Evolutionary conservation across 192 early-diverging fungal species (phyloP).

Genomic region (Rhizophagus prolifer): DNA sequence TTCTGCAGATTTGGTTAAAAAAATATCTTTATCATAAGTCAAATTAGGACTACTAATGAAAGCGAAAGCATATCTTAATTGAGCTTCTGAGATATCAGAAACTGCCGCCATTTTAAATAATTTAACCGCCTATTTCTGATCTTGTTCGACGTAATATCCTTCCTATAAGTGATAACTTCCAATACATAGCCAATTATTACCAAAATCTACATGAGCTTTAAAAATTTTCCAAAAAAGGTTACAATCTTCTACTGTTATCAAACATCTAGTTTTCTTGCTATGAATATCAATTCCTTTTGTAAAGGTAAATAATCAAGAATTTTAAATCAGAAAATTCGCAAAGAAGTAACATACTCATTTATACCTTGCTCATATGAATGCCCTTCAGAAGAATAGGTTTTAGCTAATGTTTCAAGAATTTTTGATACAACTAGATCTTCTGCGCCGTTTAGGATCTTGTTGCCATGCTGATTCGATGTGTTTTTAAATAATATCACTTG

Average conservation of each 20-base stretch:
- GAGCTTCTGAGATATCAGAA: background rate
- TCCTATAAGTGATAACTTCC: slow-evolving; percentile 23
- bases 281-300: background rate
- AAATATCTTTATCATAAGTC: background rate
- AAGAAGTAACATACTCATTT: background rate
- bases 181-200: background rate
- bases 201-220: background rate
- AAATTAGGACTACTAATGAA: background rate
- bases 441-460: background rate
- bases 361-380: background rate
- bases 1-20: background rate
- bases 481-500: background rate
- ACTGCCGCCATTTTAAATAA: slow-evolving; percentile 13
- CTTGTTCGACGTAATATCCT: background rate
- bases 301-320: too few species aligned
- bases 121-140: background rate
- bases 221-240: background rate
- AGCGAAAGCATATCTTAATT: background rate
- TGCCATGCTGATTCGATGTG: background rate
- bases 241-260: background rate
- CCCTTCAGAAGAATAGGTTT: background rate
- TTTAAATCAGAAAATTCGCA: too few species aligned
- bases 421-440: background rate
- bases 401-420: background rate
- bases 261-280: background rate